Percentiles rank a stretch among this genome's conserved stretches.
Evolutionary conservation across 768 basidiomycete genomes (phyloP).

Genomic region (Psilocybe cyanescens): DNA sequence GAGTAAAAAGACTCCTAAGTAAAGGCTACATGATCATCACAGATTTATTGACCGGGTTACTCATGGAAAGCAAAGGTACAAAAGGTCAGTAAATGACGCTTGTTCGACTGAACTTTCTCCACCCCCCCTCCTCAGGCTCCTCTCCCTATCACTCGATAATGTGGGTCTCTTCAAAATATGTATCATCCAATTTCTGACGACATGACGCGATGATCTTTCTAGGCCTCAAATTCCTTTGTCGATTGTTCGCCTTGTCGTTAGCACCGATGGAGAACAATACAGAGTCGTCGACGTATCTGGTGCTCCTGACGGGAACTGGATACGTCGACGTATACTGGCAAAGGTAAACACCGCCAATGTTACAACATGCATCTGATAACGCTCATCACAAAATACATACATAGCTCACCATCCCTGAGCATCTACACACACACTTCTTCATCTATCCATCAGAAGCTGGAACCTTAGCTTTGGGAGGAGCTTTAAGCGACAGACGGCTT

Average conservation of each 20-base stretch:
- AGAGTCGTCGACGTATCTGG: constrained; percentile 51
- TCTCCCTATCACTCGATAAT: constrained; percentile 7
- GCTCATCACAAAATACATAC: neutral
- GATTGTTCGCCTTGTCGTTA: constrained; percentile 48
- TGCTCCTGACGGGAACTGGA: constrained; percentile 44
- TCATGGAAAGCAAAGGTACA: constrained; percentile 23
- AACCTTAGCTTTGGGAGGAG: constrained; percentile 42
- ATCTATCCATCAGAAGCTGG: constrained; percentile 55
- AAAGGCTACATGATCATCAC: constrained; percentile 22
- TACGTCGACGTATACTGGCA: constrained; percentile 48
- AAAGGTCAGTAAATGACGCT: constrained; percentile 24
- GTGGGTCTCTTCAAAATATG: constrained; percentile 12
- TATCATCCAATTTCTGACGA: neutral
- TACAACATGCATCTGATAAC: neutral
- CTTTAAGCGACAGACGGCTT: constrained; percentile 42
- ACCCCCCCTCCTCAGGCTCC: constrained; percentile 9
- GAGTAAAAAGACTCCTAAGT: constrained; percentile 20
- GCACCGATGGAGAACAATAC: constrained; percentile 54
- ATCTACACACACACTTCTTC: constrained; percentile 39
- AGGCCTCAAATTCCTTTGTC: constrained; percentile 32
- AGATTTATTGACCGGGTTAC: constrained; percentile 27
- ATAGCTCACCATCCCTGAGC: constrained; percentile 49
- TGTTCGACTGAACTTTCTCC: constrained; percentile 10
- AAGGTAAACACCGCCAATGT: constrained; percentile 34
- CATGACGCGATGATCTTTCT: neutral